These are phyloP conservation scores for Ambrosiella beaveri DNA, from an alignment of 2,329 filamentous ascomycete species.

Conservation along the genomic window DNA sequence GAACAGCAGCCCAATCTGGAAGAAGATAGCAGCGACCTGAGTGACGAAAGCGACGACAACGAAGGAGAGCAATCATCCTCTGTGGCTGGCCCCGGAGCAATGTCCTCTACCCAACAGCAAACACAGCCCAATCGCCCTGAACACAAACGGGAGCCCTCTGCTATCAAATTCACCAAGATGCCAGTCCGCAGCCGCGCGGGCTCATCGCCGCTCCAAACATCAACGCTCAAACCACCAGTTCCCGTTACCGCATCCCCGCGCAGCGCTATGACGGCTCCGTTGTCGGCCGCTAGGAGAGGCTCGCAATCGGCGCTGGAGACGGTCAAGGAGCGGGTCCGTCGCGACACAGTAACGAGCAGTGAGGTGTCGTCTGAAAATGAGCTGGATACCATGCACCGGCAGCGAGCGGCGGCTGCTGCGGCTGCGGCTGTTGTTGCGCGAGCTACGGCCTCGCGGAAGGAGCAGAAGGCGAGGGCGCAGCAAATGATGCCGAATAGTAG, in stretches of 20 bases:
- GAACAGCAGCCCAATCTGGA: constrained; percentile 55
- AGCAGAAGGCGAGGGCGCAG: constrained; percentile 31
- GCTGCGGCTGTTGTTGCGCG: constrained; percentile 28
- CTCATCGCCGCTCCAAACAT: constrained; percentile 66
- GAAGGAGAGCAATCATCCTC: constrained; percentile 42
- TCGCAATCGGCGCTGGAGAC: constrained; percentile 56
- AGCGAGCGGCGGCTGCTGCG: constrained; percentile 42
- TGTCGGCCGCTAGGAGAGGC: constrained; percentile 35
- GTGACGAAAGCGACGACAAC: constrained; percentile 61
- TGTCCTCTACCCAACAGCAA: constrained; percentile 23
- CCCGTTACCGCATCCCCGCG: constrained; percentile 30
- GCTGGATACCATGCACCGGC: constrained; percentile 49
- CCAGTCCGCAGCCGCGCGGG: constrained; percentile 71
- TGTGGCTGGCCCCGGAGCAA: constrained; percentile 17
- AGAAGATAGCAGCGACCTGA: constrained; percentile 70
- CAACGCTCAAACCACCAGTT: constrained; percentile 39
- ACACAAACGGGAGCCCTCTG: constrained; percentile 47
- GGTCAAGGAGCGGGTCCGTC: constrained; percentile 49
- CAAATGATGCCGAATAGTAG: constrained; percentile 23
- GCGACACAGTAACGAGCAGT: constrained; percentile 66
- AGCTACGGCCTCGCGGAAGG: constrained; percentile 24
- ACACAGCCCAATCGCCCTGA: not conserved
- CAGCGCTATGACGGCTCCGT: not conserved
- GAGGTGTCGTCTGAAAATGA: constrained; percentile 75
- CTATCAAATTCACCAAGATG: constrained; percentile 95